phyloP scores from a whole-genome alignment of 2,329 filamentous ascomycete genomes.

The Mollisiaceae sp. region DNA sequence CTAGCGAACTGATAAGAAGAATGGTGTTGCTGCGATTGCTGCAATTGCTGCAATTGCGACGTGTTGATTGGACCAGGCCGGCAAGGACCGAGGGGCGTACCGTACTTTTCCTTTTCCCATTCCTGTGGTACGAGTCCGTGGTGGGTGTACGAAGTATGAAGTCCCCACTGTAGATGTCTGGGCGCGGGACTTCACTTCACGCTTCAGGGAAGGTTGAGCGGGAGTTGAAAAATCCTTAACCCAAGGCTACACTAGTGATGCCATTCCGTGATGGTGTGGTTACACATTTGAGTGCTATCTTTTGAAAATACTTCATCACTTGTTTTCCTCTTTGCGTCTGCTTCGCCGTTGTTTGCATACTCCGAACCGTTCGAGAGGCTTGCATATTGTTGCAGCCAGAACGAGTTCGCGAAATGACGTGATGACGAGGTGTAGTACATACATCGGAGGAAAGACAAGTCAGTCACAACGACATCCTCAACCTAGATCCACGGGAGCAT shows the following conservation, averaged over 20 bases:
- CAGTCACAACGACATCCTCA: neutral
- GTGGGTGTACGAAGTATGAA: neutral
- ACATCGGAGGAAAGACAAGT: neutral
- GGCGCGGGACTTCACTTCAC: neutral
- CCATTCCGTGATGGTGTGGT: neutral
- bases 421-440: neutral
- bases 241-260: too few relatives aligned
- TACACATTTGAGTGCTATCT: neutral
- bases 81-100: neutral
- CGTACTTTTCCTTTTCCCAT: too few relatives aligned
- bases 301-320: neutral
- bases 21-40: neutral
- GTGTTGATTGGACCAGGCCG: slow-evolving; percentile 10
- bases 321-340: neutral
- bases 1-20: slow-evolving; percentile 22
- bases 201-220: too few relatives aligned
- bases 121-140: slow-evolving; percentile 6
- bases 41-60: slow-evolving; percentile 8
- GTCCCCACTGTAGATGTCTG: too few relatives aligned
- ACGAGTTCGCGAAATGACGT: neutral
- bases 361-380: neutral
- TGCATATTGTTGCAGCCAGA: neutral
- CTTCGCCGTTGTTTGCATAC: neutral
- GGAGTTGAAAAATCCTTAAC: too few relatives aligned
- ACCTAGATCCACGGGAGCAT: neutral